phyloP scores from a whole-genome alignment of 805 yeast genomes.

The Candida verbasci region DNA sequence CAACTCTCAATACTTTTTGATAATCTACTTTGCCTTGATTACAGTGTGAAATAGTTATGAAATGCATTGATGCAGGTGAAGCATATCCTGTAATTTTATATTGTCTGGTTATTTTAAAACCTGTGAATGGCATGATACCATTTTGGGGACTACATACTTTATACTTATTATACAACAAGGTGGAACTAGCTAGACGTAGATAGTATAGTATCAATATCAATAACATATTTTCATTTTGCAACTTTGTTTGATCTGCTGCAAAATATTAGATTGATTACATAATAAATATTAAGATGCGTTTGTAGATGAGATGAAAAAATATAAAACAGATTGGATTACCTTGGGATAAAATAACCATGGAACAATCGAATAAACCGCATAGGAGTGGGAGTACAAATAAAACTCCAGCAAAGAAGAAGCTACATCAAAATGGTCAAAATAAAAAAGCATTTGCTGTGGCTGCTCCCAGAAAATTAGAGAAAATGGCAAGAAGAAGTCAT shows the following conservation, averaged over 20 bases:
- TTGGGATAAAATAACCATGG: not conserved
- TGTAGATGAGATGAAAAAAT: slow-evolving; percentile 3
- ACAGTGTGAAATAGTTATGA: slow-evolving; percentile 49
- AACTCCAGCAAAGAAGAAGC: slow-evolving; percentile 74
- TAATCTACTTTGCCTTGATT: slow-evolving; percentile 44
- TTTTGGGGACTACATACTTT: slow-evolving; percentile 29
- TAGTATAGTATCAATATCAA: not conserved
- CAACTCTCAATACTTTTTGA: slow-evolving; percentile 32
- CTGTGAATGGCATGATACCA: slow-evolving; percentile 41
- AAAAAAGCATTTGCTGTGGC: slow-evolving; percentile 42
- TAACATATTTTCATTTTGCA: not conserved
- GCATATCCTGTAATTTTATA: slow-evolving; percentile 34
- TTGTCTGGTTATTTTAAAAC: slow-evolving; percentile 51
- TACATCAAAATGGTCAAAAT: slow-evolving; percentile 74
- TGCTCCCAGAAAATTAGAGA: slow-evolving; percentile 78
- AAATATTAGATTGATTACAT: slow-evolving; percentile 3
- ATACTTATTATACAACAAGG: slow-evolving; percentile 21
- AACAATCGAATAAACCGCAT: slow-evolving; percentile 72
- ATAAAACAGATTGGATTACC: not conserved
- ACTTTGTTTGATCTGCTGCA: no score
- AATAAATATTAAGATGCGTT: not conserved
- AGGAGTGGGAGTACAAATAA: slow-evolving; percentile 52
- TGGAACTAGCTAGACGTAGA: not conserved
- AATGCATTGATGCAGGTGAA: slow-evolving; percentile 36
- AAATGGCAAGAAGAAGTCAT: slow-evolving; percentile 77